Percentiles rank a stretch among this genome's conserved stretches.
These are phyloP conservation scores for Alternaria sp. DNA, from an alignment of 2,329 filamentous ascomycete genomes.

Conservation along the genomic window DNA sequence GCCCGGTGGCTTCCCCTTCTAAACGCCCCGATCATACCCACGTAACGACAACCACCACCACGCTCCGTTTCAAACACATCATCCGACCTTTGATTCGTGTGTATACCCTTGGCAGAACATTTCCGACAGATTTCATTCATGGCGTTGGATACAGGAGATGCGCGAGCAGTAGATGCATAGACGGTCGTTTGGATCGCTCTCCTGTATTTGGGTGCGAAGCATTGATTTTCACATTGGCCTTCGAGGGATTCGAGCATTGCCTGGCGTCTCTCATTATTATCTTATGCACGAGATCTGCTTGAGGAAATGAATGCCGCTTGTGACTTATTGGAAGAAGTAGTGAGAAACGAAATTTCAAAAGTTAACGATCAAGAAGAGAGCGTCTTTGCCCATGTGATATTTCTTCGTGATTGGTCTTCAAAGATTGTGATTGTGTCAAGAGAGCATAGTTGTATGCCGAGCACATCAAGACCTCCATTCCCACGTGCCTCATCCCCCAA, in stretches of 20 bases:
- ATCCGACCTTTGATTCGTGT: constrained; percentile 21
- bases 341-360: neutral
- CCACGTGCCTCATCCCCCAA: constrained; percentile 35
- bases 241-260: constrained; percentile 10
- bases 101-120: constrained; percentile 22
- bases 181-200: constrained; percentile 9
- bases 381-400: neutral
- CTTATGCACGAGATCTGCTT: neutral
- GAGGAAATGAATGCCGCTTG: neutral
- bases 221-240: constrained; percentile 16
- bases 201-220: constrained; percentile 9
- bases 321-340: neutral
- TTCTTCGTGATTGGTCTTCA: neutral
- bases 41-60: neutral
- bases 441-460: neutral
- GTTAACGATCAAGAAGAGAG: neutral
- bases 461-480: no score
- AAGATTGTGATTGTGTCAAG: neutral
- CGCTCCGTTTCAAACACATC: neutral
- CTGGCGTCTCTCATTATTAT: constrained; percentile 2
- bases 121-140: constrained; percentile 21
- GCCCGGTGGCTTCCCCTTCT: constrained; percentile 42
- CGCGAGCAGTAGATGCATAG: constrained; percentile 30
- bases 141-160: constrained; percentile 37
- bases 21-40: constrained; percentile 4